A percentile compares a stretch with the other conserved stretches of the same genome.
These are phyloP conservation scores for Yamadazyma diospyri DNA, from an alignment of 1,139 yeast species.

Conservation along the genomic window DNA sequence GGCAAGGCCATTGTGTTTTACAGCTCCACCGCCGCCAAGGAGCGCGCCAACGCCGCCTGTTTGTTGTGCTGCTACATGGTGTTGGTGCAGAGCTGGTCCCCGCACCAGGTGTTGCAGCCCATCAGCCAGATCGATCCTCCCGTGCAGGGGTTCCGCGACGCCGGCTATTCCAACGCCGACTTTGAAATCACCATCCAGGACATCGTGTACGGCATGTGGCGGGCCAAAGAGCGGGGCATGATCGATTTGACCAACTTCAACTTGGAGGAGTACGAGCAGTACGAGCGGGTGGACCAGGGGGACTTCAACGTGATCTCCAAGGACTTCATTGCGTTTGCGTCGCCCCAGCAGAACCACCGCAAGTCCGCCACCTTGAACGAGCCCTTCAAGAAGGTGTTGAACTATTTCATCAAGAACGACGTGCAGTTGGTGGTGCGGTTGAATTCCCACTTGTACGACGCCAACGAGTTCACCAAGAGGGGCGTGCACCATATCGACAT, in stretches of 20 bases:
- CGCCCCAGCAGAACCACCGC: slow-evolving; percentile 73
- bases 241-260: slow-evolving; percentile 85
- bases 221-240: slow-evolving; percentile 93
- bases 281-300: slow-evolving; percentile 95
- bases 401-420: slow-evolving; percentile 64
- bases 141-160: slow-evolving; percentile 91
- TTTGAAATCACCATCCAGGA: slow-evolving; percentile 92
- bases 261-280: slow-evolving; percentile 88
- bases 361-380: slow-evolving; percentile 49
- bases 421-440: slow-evolving; percentile 89
- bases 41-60: slow-evolving; percentile 92
- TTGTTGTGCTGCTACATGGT: slow-evolving; percentile 92
- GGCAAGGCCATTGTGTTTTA: slow-evolving; percentile 90
- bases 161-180: slow-evolving; percentile 95
- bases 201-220: slow-evolving; percentile 93
- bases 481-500: slow-evolving; percentile 89
- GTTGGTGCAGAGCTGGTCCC: slow-evolving; percentile 94
- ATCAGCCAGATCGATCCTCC: slow-evolving; percentile 92
- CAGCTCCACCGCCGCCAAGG: slow-evolving; percentile 75
- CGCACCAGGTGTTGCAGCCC: slow-evolving; percentile 95
- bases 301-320: slow-evolving; percentile 90
- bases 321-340: slow-evolving; percentile 95
- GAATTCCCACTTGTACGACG: slow-evolving; percentile 87
- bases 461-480: slow-evolving; percentile 73
- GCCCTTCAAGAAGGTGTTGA: slow-evolving; percentile 77